These are phyloP conservation scores for Earliella scabrosa DNA, from an alignment of 1,284 basidiomycete genomes.

Conservation along the genomic window DNA sequence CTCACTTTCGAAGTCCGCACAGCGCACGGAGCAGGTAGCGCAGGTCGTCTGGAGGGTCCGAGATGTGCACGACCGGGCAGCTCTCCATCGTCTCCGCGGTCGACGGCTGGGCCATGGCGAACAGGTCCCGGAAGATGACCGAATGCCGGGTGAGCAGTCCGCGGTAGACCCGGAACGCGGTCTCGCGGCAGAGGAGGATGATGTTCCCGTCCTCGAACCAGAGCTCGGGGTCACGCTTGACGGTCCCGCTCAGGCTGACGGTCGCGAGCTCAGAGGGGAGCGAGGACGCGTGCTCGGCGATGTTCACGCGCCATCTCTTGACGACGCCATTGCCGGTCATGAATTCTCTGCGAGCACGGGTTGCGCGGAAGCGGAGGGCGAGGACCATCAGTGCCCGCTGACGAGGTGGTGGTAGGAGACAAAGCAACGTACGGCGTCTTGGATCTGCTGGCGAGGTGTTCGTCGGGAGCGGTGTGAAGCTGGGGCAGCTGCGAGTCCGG, in stretches of 20 bases:
- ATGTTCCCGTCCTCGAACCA: slow-evolving; percentile 36
- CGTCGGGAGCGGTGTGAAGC: slow-evolving; percentile 15
- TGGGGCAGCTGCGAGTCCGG: background rate
- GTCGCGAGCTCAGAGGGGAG: slow-evolving; percentile 22
- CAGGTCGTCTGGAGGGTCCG: slow-evolving; percentile 25
- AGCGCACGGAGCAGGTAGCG: slow-evolving; percentile 22
- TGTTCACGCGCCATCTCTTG: slow-evolving; percentile 26
- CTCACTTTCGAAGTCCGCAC: slow-evolving; percentile 25
- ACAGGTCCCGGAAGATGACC: slow-evolving; percentile 31
- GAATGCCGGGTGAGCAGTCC: slow-evolving; percentile 30
- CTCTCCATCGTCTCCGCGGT: slow-evolving; percentile 24
- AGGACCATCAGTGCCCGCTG: slow-evolving; percentile 3
- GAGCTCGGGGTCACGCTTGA: slow-evolving; percentile 27
- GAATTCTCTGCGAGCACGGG: slow-evolving; percentile 18
- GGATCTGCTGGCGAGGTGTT: slow-evolving; percentile 15
- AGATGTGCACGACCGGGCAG: slow-evolving; percentile 28
- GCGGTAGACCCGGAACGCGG: slow-evolving; percentile 30
- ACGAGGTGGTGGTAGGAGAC: background rate
- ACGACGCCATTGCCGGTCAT: slow-evolving; percentile 24
- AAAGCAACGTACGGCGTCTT: slow-evolving; percentile 21
- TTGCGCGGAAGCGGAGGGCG: slow-evolving; percentile 7
- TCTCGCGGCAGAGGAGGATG: slow-evolving; percentile 26
- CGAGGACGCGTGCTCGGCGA: slow-evolving; percentile 17
- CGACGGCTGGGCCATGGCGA: slow-evolving; percentile 26
- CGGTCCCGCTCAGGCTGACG: slow-evolving; percentile 17